These are phyloP conservation scores for Termitomyces sp. DNA, from an alignment of 768 basidiomycete species.

Conservation along the genomic window DNA sequence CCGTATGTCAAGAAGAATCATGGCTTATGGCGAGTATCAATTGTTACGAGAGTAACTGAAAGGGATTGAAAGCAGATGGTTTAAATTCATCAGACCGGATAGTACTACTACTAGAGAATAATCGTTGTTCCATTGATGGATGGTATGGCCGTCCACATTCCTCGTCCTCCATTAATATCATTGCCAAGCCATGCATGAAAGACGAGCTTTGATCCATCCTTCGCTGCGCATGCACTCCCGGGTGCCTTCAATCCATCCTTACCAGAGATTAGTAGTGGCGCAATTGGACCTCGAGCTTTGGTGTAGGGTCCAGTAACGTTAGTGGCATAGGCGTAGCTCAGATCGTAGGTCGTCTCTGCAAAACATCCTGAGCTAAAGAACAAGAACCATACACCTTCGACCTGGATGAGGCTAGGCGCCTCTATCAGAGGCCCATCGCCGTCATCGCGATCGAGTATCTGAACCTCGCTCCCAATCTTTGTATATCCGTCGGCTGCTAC, in stretches of 20 bases:
- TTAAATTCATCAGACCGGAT: neutral
- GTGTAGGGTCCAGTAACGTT: constrained; percentile 10
- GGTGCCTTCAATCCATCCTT: constrained; percentile 12
- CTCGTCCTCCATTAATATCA: constrained; percentile 7
- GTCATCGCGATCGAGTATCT: constrained; percentile 12
- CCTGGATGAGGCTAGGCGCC: constrained; percentile 10
- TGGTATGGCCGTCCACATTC: constrained; percentile 11
- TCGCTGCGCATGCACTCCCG: constrained; percentile 7
- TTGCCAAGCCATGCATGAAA: constrained; percentile 11
- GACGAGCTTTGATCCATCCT: constrained; percentile 9
- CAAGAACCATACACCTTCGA: constrained; percentile 10
- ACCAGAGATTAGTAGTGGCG: constrained; percentile 7
- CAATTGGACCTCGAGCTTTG: constrained; percentile 9
- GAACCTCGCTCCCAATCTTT: constrained; percentile 9
- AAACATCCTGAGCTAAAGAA: constrained; percentile 13
- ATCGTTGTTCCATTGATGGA: constrained; percentile 7
- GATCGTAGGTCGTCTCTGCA: constrained; percentile 10
- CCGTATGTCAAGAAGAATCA: no score
- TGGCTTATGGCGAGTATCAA: no score
- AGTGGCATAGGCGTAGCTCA: constrained; percentile 12
- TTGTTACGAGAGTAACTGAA: no score
- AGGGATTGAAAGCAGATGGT: neutral
- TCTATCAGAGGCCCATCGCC: constrained; percentile 12
- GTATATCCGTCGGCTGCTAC: constrained; percentile 12
- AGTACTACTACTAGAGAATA: constrained; percentile 5